phyloP scores from a whole-genome alignment of 352 stramenopile species.

The Phytophthora ohioensis region DNA sequence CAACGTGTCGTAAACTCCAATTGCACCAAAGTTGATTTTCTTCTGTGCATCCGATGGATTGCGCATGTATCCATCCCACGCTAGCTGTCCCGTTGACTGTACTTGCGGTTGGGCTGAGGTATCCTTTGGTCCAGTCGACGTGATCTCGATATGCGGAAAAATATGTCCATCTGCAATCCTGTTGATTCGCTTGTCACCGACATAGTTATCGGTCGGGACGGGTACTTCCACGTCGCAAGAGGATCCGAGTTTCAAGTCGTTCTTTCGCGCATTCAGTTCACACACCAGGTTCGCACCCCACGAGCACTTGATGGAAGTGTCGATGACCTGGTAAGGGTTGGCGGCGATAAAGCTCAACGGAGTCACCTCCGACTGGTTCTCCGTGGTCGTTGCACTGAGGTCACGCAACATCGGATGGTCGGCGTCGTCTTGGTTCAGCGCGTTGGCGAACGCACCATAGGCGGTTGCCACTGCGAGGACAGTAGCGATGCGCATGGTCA shows the following conservation, averaged over 20 bases:
- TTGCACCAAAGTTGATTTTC: constrained; percentile 35
- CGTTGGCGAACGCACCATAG: constrained; percentile 12
- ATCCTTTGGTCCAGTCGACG: not conserved
- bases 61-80: constrained; percentile 54
- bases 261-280: not conserved
- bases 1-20: constrained; percentile 52
- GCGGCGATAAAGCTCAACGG: constrained; percentile 1
- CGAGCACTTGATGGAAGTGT: not conserved
- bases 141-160: constrained; percentile 22
- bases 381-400: not conserved
- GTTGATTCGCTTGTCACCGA: constrained; percentile 48
- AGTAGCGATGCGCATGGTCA: constrained; percentile 28
- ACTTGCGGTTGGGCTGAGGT: not conserved
- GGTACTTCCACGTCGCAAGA: constrained; percentile 25
- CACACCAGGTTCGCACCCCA: constrained; percentile 1
- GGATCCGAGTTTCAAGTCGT: constrained; percentile 12
- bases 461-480: constrained; percentile 19
- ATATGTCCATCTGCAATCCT: constrained; percentile 5
- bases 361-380: constrained; percentile 1
- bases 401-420: constrained; percentile 11
- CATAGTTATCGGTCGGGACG: constrained; percentile 69
- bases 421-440: constrained; percentile 9
- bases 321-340: not conserved
- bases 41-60: constrained; percentile 37
- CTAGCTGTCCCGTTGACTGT: not conserved